Evolutionary conservation across 352 stramenopile species (phyloP), one percentile per base, ranked within the genome.

Genomic region (Phytophthora palmivora): DNA sequence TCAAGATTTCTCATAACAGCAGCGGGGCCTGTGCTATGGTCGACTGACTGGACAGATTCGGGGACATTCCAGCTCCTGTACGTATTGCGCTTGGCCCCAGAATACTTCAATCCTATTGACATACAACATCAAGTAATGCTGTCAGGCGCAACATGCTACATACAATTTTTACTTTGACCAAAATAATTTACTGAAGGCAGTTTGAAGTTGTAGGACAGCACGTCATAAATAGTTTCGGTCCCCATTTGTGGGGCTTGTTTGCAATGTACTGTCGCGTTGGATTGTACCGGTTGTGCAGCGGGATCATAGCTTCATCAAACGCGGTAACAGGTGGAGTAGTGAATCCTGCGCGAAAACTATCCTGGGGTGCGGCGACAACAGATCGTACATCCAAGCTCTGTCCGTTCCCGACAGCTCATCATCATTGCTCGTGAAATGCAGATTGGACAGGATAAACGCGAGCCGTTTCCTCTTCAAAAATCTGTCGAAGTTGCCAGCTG

Each of bases 341-440:
- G n/a, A n/a, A n/a, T n/a, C n/a, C n/a, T n/a, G n/a, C n/a, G n/a
- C n/a, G n/a, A n/a, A n/a, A n/a, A n/a, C n/a, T n/a, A n/a, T n/a
- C n/a, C n/a, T n/a, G n/a, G n/a, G n/a, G n/a, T n/a, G n/a, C n/a
- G n/a, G n/a, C n/a, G n/a, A n/a, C n/a, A n/a, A 58, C 18, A n/a
- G 26, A 43, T 3, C 50, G n/a, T 5, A 58, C 28, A 9, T 58
- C 50, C 37, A 49, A 19, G 50, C 50, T 43, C 50, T 22, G 16
- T 58, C 38, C 2, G 38, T 42, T 3, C 15, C 28, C 6, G 50
- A n/a, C 50, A 2, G 18, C 6, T 10, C 14, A 14, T 42, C 50
- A n/a, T 24, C 50, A 22, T 58, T 58, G 15, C 42, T 18, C 4
- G 50, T 49, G 14, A 58, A 58, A 18, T 58, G 50, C 10, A 49